Evolutionary conservation across 2,329 filamentous ascomycete species (phyloP).

Genomic region (Grosmannia huntii): DNA sequence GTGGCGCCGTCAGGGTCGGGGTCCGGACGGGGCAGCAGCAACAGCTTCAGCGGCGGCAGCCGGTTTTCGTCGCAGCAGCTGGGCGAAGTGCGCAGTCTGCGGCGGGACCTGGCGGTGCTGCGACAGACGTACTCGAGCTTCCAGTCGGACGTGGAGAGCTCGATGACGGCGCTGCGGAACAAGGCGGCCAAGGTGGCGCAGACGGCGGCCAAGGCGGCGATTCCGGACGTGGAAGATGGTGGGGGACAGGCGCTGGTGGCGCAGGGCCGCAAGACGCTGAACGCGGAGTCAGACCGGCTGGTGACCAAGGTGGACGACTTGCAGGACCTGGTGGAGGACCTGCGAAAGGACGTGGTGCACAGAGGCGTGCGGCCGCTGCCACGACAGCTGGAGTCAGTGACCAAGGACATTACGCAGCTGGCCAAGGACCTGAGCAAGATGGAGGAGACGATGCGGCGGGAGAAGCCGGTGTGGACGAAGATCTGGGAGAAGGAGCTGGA

Average conservation of each 20-base stretch:
- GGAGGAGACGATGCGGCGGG: constrained; percentile 78
- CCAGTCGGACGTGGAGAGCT: constrained; percentile 73
- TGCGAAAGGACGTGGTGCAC: constrained; percentile 90
- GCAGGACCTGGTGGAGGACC: constrained; percentile 92
- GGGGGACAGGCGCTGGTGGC: constrained; percentile 79
- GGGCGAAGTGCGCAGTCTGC: constrained; percentile 66
- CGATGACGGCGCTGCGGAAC: constrained; percentile 69
- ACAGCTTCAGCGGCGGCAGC: constrained; percentile 15
- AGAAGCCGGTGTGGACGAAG: constrained; percentile 97
- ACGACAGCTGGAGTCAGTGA: constrained; percentile 76
- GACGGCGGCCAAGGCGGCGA: constrained; percentile 54
- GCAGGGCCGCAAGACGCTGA: constrained; percentile 74
- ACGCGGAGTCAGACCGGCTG: constrained; percentile 76
- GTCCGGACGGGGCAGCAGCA: constrained; percentile 23
- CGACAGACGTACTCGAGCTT: constrained; percentile 90
- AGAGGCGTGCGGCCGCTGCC: constrained; percentile 86
- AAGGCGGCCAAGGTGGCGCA: constrained; percentile 76
- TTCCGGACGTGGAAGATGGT: constrained; percentile 62
- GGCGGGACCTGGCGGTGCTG: constrained; percentile 79
- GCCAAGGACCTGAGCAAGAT: constrained; percentile 85
- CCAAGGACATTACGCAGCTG: constrained; percentile 72
- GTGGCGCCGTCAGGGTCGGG: constrained; percentile 28
- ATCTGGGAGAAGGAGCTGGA: constrained; percentile 98
- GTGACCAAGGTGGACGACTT: constrained; percentile 90
- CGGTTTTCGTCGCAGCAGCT: constrained; percentile 42